Percentiles rank a stretch among this genome's conserved stretches.
phyloP scores from a whole-genome alignment of 2,329 filamentous ascomycete species.

The Diplodia corticola region DNA sequence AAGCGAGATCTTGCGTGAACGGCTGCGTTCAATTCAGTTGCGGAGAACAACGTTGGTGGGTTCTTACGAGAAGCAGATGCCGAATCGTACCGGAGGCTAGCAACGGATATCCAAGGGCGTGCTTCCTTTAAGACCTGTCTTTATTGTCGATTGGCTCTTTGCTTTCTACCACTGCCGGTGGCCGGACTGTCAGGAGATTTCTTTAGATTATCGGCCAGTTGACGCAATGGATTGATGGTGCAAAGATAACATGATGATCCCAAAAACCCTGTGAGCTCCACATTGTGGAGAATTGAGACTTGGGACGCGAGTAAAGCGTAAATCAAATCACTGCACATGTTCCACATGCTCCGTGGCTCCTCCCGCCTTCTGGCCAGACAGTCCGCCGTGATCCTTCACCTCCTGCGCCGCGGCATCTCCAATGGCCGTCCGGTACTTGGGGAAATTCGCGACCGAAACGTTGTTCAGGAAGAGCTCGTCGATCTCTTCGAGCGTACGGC shows the following conservation, averaged over 20 bases:
- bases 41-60: not conserved
- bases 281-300: not conserved
- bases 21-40: not conserved
- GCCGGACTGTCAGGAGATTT: not conserved
- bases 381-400: not conserved
- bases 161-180: not conserved
- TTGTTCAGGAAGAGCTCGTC: conserved; percentile 34
- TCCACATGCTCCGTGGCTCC: conserved; percentile 3
- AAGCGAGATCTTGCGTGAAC: not conserved
- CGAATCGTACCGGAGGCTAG: not conserved
- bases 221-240: not conserved
- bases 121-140: not conserved
- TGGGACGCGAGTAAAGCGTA: not conserved
- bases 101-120: not conserved
- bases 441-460: not conserved
- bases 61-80: not conserved
- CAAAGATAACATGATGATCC: not conserved
- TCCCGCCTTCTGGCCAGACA: not conserved
- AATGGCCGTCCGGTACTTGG: not conserved
- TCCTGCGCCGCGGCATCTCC: not conserved
- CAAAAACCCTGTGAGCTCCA: not conserved
- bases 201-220: not conserved
- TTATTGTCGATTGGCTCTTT: not conserved
- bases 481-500: conserved; percentile 32
- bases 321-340: not conserved